A percentile compares a stretch with the other conserved stretches of the same genome.
Evolutionary conservation across 129 eudicot species (phyloP).

Genomic region (Mikania micrantha): DNA sequence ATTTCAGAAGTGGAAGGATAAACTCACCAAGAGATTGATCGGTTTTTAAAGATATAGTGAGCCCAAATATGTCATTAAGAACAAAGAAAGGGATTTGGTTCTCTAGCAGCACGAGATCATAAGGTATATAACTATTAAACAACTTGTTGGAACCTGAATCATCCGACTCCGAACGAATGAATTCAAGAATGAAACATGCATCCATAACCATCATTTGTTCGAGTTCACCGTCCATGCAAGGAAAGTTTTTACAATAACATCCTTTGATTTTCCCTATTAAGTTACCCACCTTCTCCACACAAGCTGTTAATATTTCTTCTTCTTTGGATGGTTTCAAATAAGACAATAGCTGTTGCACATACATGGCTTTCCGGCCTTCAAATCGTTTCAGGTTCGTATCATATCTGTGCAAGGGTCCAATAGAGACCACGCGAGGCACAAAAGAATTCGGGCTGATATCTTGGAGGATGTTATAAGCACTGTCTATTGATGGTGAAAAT

Average conservation of each 20-base stretch:
- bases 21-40: background rate
- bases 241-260: background rate
- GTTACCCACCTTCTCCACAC: background rate
- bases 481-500: background rate
- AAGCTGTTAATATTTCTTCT: background rate
- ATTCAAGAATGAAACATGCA: constrained; percentile 19
- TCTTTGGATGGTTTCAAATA: background rate
- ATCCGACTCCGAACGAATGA: background rate
- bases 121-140: background rate
- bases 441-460: constrained; percentile 5
- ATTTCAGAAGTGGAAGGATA: background rate
- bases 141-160: background rate
- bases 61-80: constrained; percentile 16
- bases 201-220: constrained; percentile 24
- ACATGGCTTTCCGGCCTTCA: background rate
- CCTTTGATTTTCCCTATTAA: background rate
- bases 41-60: background rate
- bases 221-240: background rate
- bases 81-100: constrained; percentile 28
- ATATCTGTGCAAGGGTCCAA: constrained; percentile 20
- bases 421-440: constrained; percentile 6
- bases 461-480: background rate
- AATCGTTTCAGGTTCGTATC: background rate
- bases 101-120: constrained; percentile 17
- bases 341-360: background rate